Evolutionary conservation across 495 filamentous ascomycete species (phyloP).

Genomic region (Parachaetomium inaequale): DNA sequence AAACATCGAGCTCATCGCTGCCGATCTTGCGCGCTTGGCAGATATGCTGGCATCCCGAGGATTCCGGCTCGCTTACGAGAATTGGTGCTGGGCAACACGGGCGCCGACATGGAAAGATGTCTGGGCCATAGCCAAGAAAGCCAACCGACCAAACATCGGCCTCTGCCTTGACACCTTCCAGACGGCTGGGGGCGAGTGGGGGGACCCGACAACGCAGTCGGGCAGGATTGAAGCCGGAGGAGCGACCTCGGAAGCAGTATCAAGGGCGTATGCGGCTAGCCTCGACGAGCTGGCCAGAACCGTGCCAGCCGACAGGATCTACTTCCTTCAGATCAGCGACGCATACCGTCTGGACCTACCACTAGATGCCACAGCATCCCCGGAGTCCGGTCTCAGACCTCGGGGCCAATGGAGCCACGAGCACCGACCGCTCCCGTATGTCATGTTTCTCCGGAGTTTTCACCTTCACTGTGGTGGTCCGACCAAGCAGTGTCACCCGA

Average conservation of each 20-base stretch:
- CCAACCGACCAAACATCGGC: constrained; percentile 63
- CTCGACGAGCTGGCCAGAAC: constrained; percentile 52
- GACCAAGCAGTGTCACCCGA: too few species aligned
- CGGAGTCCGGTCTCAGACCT: constrained; percentile 50
- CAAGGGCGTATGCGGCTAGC: constrained; percentile 48
- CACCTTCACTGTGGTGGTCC: too few species aligned
- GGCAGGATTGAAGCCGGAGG: constrained; percentile 46
- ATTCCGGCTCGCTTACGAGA: constrained; percentile 70
- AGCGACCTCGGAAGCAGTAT: constrained; percentile 37
- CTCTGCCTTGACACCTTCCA: constrained; percentile 84
- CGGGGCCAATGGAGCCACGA: constrained; percentile 69
- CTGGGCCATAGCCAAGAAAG: constrained; percentile 61
- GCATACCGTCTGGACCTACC: constrained; percentile 63
- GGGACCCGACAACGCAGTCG: constrained; percentile 63
- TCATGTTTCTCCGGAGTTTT: background rate
- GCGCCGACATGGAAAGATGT: constrained; percentile 65
- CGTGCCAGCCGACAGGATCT: constrained; percentile 69
- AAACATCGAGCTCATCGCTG: constrained; percentile 48
- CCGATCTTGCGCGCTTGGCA: constrained; percentile 61
- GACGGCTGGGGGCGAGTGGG: constrained; percentile 71
- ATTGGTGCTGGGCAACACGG: constrained; percentile 79
- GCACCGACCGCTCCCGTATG: constrained; percentile 60
- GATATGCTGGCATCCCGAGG: constrained; percentile 57
- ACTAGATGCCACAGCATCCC: constrained; percentile 38
- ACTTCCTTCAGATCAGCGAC: constrained; percentile 71